Percentiles rank a stretch among this genome's conserved stretches.
Evolutionary conservation across 2,329 filamentous ascomycete species (phyloP).

Genomic region (Cladosporium sp.): DNA sequence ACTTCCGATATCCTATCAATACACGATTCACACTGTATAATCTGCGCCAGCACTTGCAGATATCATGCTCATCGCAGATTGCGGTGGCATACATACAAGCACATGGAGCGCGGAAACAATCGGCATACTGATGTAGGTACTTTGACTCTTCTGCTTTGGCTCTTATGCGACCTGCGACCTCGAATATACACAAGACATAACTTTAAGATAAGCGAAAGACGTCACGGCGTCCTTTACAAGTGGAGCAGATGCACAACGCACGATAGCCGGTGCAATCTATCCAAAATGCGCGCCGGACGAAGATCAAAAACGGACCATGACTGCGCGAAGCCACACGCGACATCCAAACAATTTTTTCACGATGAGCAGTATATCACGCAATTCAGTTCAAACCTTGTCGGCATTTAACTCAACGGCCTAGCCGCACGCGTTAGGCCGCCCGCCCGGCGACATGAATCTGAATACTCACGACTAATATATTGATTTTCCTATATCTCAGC

Average conservation of each 20-base stretch:
- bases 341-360: not conserved
- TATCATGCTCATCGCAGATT: not conserved
- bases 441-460: not conserved
- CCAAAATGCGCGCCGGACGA: not conserved
- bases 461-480: constrained; percentile 6
- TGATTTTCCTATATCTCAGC: not conserved
- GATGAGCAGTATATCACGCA: not conserved
- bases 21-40: not conserved
- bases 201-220: not conserved
- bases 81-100: not conserved
- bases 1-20: not conserved
- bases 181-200: not conserved
- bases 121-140: not conserved
- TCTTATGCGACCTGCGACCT: not conserved
- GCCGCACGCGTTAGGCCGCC: constrained; percentile 10
- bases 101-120: not conserved
- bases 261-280: not conserved
- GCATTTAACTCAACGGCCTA: constrained; percentile 1
- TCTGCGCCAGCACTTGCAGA: not conserved
- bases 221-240: not conserved
- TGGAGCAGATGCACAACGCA: not conserved
- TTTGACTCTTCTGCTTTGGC: not conserved
- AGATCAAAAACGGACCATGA: not conserved
- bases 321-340: not conserved
- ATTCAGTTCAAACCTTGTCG: not conserved